phyloP scores from a whole-genome alignment of 2,329 filamentous ascomycete species.

The Sphaerulina populicola region DNA sequence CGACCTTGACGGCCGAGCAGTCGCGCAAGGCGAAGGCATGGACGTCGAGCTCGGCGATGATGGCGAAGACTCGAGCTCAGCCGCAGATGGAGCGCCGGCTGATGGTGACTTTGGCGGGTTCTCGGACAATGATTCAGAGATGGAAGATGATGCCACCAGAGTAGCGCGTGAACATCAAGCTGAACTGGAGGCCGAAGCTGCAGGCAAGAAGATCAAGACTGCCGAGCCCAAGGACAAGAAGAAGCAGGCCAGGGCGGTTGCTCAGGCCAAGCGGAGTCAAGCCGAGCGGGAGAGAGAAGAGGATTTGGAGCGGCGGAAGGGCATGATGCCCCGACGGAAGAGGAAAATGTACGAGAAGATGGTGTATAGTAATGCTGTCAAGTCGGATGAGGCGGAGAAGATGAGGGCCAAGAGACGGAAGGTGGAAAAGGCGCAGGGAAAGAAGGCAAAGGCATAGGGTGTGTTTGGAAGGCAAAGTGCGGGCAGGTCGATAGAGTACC shows the following conservation, averaged over 20 bases:
- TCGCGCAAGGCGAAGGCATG: slow-evolving; percentile 38
- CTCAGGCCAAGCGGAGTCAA: slow-evolving; percentile 59
- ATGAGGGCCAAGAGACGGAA: slow-evolving; percentile 83
- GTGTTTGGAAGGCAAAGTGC: background rate
- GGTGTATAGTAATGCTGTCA: slow-evolving; percentile 89
- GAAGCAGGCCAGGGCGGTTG: slow-evolving; percentile 57
- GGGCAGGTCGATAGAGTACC: background rate
- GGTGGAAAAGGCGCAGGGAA: slow-evolving; percentile 50
- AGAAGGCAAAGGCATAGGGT: slow-evolving; percentile 8
- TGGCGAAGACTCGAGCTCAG: slow-evolving; percentile 38
- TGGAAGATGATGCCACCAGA: slow-evolving; percentile 52
- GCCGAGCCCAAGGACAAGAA: slow-evolving; percentile 49
- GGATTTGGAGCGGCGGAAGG: slow-evolving; percentile 85
- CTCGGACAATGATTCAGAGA: slow-evolving; percentile 42
- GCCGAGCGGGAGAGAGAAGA: slow-evolving; percentile 63
- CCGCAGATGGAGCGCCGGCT: slow-evolving; percentile 39
- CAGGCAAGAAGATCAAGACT: slow-evolving; percentile 49
- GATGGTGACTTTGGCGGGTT: slow-evolving; percentile 40
- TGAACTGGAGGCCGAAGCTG: slow-evolving; percentile 87
- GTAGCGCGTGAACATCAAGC: slow-evolving; percentile 66
- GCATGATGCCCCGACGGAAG: slow-evolving; percentile 98
- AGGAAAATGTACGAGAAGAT: slow-evolving; percentile 96
- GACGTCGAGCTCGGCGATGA: slow-evolving; percentile 37
- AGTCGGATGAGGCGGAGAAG: slow-evolving; percentile 80
- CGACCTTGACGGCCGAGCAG: slow-evolving; percentile 21